Evolutionary conservation across 129 eudicot species (phyloP).

Genomic region (Tanacetum coccineum): DNA sequence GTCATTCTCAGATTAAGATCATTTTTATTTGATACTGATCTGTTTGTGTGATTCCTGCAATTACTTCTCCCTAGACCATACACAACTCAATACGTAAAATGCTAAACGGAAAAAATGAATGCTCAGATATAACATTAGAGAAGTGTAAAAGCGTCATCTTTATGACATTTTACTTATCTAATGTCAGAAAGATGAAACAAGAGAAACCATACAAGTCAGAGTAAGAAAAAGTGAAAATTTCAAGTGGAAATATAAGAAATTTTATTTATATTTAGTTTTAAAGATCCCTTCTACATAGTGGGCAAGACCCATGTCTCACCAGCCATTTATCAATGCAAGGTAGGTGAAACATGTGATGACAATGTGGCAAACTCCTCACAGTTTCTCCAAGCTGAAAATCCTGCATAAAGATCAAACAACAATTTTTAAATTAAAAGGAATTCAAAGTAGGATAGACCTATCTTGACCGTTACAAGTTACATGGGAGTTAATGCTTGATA

Average conservation of each 20-base stretch:
- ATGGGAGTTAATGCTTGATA: neutral
- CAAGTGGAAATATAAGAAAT: neutral
- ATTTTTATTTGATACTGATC: too few species aligned
- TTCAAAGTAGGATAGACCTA: conserved; percentile 18
- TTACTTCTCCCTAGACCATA: too few species aligned
- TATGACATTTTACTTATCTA: conserved; percentile 7
- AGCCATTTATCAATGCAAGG: conserved; percentile 98
- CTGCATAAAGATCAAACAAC: conserved; percentile 32
- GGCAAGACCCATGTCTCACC: conserved; percentile 93
- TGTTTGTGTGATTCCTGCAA: neutral
- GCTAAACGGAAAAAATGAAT: neutral
- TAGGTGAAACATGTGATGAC: conserved; percentile 95
- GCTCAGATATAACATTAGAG: neutral
- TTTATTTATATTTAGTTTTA: too few species aligned
- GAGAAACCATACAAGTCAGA: conserved; percentile 14
- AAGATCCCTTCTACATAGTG: conserved; percentile 19
- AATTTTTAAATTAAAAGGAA: neutral
- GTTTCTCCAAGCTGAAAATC: conserved; percentile 89
- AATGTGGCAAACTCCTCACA: conserved; percentile 82
- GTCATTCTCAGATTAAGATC: too few species aligned
- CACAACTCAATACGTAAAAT: neutral
- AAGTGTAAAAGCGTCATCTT: neutral
- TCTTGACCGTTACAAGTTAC: conserved; percentile 8
- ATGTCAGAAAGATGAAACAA: conserved; percentile 17
- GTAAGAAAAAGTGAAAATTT: conserved; percentile 23